Evolutionary conservation across 768 basidiomycete genomes (phyloP), one percentile per base, ranked within the genome.

Genomic region (Russula lepida): DNA sequence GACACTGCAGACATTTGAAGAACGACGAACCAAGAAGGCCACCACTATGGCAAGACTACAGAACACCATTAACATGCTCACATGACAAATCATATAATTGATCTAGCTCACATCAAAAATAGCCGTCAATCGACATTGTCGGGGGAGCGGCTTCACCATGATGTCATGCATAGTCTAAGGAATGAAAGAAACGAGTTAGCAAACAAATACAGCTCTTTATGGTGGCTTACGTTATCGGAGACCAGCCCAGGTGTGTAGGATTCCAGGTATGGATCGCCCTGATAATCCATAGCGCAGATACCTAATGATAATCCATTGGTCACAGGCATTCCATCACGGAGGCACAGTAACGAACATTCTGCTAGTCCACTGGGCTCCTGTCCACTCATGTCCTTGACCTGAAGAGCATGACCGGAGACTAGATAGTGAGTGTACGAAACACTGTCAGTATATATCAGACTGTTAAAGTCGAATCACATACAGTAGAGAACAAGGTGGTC

Each of bases 401-500:
- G 53, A 17, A 9, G 2, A n/a, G 46, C 53, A 9, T 60, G 59
- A 1, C 59, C 59, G 1, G 59, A 60, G 11, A 32, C 59, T 60
- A 11, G 23, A 32, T 17, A 15, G 19, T 13, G 32, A 17, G n/a
- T 59, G 23, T 6, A 21, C 17, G 9, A 6, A 21, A 19, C 12
- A 48, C 0, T 2, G n/a, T 33, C 39, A 21, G 3, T 2, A 13
- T 27, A 9, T 3, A 7, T 43, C n/a, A 19, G 41, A n/a, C 4
- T 9, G n/a, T 27, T 19, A 0, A 7, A 32, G 13, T 46, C 23
- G 2, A 12, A 32, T 41, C 37, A 49, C 54, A 0, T 41, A 55
- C 59, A 60, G 19, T 60, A 60, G 6, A 48, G 25, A 7, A 60
- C 27, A 0, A 60, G 28, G 5, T 46, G 21, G 59, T 55, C 59